phyloP scores from a whole-genome alignment of 805 yeast species.

The Kodamaea nitidulidarum region DNA sequence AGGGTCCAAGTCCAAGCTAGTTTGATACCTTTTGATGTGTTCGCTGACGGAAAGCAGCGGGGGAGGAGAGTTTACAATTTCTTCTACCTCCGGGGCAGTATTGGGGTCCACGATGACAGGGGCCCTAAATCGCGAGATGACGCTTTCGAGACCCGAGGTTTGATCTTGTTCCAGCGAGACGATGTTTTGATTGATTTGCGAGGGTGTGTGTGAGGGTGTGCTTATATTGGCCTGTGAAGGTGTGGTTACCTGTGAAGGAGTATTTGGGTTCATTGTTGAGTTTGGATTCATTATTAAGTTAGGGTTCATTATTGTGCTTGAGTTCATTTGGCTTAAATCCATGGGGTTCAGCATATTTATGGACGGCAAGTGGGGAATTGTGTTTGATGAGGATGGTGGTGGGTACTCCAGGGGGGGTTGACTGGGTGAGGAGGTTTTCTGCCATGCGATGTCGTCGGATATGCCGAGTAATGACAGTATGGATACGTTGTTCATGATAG shows the following conservation, averaged over 20 bases:
- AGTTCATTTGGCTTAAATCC: too few species aligned
- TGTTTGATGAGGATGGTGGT: background rate
- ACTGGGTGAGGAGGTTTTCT: background rate
- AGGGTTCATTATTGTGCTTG: too few species aligned
- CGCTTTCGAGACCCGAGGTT: background rate
- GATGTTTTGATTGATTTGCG: background rate
- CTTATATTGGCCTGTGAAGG: too few species aligned
- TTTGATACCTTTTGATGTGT: slow-evolving; percentile 30
- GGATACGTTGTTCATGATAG: slow-evolving; percentile 24
- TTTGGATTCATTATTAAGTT: too few species aligned
- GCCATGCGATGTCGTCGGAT: slow-evolving; percentile 11
- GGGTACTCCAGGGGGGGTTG: background rate
- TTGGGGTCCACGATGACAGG: slow-evolving; percentile 17
- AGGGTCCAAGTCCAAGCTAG: slow-evolving; percentile 20
- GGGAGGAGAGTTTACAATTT: background rate
- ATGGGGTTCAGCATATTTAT: too few species aligned
- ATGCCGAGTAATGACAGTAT: slow-evolving; percentile 28
- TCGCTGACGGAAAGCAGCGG: slow-evolving; percentile 16
- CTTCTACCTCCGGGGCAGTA: background rate
- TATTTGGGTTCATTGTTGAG: background rate
- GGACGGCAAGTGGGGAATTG: too few species aligned
- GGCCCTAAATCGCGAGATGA: slow-evolving; percentile 31
- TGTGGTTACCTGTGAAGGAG: background rate
- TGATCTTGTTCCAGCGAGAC: too few species aligned
- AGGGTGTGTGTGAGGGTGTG: too few species aligned